Evolutionary conservation across 148 eudicot species (phyloP), one percentile per base, ranked within the genome.

Genomic region (Diospyros lotus): DNA sequence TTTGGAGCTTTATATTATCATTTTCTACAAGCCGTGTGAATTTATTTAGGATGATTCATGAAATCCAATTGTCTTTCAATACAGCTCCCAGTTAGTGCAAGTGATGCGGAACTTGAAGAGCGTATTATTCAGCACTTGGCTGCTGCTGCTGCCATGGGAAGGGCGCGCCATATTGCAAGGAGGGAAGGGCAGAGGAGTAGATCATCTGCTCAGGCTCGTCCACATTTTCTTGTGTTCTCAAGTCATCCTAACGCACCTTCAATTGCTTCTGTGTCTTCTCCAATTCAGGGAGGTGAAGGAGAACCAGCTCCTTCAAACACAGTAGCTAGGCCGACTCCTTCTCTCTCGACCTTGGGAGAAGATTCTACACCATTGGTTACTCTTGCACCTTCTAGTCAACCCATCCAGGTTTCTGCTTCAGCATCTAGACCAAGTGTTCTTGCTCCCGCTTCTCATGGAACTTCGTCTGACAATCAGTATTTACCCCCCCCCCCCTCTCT

Each of bases 121-220:
- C 92, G 97, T 69, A 92, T 95, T 59, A 88, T 95, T 80, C 98
- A 95, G 80, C 98, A 95, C 81, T 81, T 95, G 72, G 96, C 98
- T n/a, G 97, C 98, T 46, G 98, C 98, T 2, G 96, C 98, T 62
- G 96, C 96, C 42, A 92, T 95, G 98, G 96, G 98, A 56, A 86
- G 98, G 79, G 87, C 97, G 3, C 94, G 94, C 8, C 92, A 92
- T 71, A 77, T 89, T 78, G 78, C 91, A 64, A 80, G 98, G 79
- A 88, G 98, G 71, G 98, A 92, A 84, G 94, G 94, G 70, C 96
- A 86, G 60, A 81, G 97, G 81, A 81, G 75, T 74, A 87, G 98
- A 64, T 80, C 98, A 72, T 88, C 98, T 38, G 71, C 82, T 81
- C 98, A 90, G 80, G 92, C 89, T 42, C 98, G 93, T 64, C 97